Percentiles rank a stretch among this genome's conserved stretches.
phyloP scores from a whole-genome alignment of 1,284 basidiomycete genomes.

The Leccinum subspadiceum region DNA sequence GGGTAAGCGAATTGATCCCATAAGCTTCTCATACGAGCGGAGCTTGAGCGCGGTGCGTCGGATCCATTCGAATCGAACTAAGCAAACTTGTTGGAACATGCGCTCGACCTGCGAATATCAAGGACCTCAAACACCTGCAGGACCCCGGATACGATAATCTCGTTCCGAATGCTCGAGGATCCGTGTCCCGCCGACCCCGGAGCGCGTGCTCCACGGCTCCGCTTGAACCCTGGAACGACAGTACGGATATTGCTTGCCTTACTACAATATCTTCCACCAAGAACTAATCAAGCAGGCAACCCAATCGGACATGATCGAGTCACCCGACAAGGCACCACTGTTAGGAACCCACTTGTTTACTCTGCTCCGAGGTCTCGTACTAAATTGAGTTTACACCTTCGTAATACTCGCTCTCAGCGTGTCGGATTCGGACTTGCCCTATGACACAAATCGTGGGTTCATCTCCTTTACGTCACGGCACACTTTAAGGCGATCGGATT shows the following conservation, averaged over 20 bases:
- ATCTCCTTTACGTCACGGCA: neutral
- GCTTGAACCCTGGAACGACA: neutral
- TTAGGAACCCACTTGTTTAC: neutral
- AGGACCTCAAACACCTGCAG: constrained; percentile 11
- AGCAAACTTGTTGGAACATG: neutral
- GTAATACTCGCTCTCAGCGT: neutral
- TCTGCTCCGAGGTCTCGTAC: neutral
- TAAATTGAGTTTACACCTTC: neutral
- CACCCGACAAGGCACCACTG: neutral
- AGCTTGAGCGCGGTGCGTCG: constrained; percentile 8
- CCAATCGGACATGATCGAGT: neutral
- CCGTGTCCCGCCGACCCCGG: neutral
- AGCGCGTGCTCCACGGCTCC: neutral
- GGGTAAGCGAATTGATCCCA: constrained; percentile 8
- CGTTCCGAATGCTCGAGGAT: neutral
- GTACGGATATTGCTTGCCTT: neutral
- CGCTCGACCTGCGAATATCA: constrained; percentile 1
- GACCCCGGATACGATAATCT: neutral
- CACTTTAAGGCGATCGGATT: neutral
- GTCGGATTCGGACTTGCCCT: neutral
- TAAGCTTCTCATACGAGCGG: constrained; percentile 5
- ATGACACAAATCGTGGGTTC: neutral
- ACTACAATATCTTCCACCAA: neutral
- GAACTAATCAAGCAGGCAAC: neutral
- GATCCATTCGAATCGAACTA: constrained; percentile 3